Evolutionary conservation across 2,329 filamentous ascomycete species (phyloP).

Genomic region (Exophiala calicioides): DNA sequence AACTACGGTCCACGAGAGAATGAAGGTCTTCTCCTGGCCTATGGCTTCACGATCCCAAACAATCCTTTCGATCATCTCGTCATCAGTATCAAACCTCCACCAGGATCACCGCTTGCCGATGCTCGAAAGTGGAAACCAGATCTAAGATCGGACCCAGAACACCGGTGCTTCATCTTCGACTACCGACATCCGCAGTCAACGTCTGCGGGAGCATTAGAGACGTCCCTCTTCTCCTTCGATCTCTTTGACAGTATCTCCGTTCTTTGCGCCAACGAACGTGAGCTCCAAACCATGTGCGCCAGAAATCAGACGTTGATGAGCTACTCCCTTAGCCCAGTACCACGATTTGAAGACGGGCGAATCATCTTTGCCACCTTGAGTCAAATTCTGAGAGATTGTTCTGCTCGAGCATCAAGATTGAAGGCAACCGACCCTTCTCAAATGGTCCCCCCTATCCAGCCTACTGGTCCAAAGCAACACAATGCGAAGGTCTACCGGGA

Average conservation of each 20-base stretch:
- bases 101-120: slow-evolving; percentile 41
- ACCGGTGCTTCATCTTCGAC: slow-evolving; percentile 49
- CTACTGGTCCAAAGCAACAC: slow-evolving; percentile 42
- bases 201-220: slow-evolving; percentile 39
- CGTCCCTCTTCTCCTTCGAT: slow-evolving; percentile 45
- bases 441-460: slow-evolving; percentile 23
- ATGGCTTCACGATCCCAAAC: slow-evolving; percentile 47
- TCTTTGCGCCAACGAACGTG: slow-evolving; percentile 44
- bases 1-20: slow-evolving; percentile 78
- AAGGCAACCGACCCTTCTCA: slow-evolving; percentile 31
- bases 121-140: slow-evolving; percentile 36
- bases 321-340: slow-evolving; percentile 14
- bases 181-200: slow-evolving; percentile 45
- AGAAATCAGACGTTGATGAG: slow-evolving; percentile 28
- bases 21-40: slow-evolving; percentile 59
- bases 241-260: slow-evolving; percentile 46
- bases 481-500: slow-evolving; percentile 46
- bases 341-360: slow-evolving; percentile 35
- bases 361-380: slow-evolving; percentile 42
- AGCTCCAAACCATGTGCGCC: slow-evolving; percentile 35
- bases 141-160: slow-evolving; percentile 37
- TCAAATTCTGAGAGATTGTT: slow-evolving; percentile 45
- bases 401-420: slow-evolving; percentile 42
- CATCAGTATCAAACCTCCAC: slow-evolving; percentile 42
- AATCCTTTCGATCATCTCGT: slow-evolving; percentile 49